phyloP scores from a whole-genome alignment of 441 rosid species.

The Brassica hybrid region DNA sequence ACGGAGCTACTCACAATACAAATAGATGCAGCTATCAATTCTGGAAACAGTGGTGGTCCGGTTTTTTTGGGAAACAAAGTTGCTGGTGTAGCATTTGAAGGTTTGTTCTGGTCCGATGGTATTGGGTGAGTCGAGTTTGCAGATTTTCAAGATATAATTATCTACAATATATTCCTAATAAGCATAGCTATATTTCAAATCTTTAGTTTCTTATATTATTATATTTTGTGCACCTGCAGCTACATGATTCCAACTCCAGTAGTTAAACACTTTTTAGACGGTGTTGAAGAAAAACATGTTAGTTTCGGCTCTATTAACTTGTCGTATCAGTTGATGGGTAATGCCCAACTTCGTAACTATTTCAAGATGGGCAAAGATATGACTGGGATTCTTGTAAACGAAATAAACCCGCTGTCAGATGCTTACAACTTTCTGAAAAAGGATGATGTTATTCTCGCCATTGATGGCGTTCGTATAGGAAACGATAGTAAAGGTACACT shows the following conservation, averaged over 20 bases:
- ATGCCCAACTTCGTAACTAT: slow-evolving; percentile 58
- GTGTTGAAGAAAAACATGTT: slow-evolving; percentile 4
- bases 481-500: background rate
- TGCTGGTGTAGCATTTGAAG: slow-evolving; percentile 3
- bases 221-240: background rate
- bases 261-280: slow-evolving; percentile 47
- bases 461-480: slow-evolving; percentile 3
- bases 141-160: background rate
- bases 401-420: slow-evolving; percentile 67
- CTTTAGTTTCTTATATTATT: too few species aligned
- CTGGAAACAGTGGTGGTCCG: background rate
- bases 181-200: too few species aligned
- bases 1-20: slow-evolving; percentile 2
- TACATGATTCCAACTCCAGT: slow-evolving; percentile 80
- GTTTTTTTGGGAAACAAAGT: slow-evolving; percentile 6
- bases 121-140: background rate
- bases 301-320: slow-evolving; percentile 1
- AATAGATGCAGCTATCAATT: slow-evolving; percentile 2
- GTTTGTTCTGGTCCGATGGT: slow-evolving; percentile 9
- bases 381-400: slow-evolving; percentile 75
- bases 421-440: slow-evolving; percentile 48
- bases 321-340: slow-evolving; percentile 68
- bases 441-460: slow-evolving; percentile 49
- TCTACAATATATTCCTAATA: too few species aligned
- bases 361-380: slow-evolving; percentile 53